Evolutionary conservation across 768 basidiomycete species (phyloP).

Genomic region (Baorangia bicolor): DNA sequence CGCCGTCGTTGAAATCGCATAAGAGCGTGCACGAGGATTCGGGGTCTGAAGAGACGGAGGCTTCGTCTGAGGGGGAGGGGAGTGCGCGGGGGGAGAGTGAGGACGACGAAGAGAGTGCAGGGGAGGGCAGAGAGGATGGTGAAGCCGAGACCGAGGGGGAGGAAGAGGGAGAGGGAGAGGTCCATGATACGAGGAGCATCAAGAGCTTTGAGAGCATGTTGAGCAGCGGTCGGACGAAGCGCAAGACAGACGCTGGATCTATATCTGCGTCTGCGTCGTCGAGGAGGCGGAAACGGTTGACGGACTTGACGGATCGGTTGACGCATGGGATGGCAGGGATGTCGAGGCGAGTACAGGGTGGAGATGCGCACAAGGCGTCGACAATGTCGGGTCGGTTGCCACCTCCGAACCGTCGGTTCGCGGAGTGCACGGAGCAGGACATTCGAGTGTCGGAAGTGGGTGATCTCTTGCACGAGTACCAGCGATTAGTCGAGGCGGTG

Average conservation of each 20-base stretch:
- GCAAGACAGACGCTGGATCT: not conserved
- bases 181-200: constrained; percentile 69
- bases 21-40: constrained; percentile 4
- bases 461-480: constrained; percentile 79
- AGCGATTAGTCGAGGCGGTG: constrained; percentile 69
- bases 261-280: not conserved
- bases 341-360: constrained; percentile 41
- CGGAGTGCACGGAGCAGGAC: constrained; percentile 74
- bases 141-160: constrained; percentile 27
- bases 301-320: constrained; percentile 67
- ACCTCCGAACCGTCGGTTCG: constrained; percentile 67
- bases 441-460: constrained; percentile 78
- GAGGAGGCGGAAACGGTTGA: constrained; percentile 53
- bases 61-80: constrained; percentile 3
- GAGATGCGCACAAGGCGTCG: constrained; percentile 37
- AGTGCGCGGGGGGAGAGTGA: constrained; percentile 5
- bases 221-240: constrained; percentile 35
- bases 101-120: constrained; percentile 25
- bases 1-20: constrained; percentile 45
- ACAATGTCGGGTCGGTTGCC: constrained; percentile 42
- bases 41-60: constrained; percentile 21
- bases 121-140: constrained; percentile 24
- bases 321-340: constrained; percentile 66
- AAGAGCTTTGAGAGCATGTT: constrained; percentile 88
- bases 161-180: constrained; percentile 30